These are phyloP conservation scores for Candida caryicola DNA, from an alignment of 805 yeast genomes.

Conservation along the genomic window DNA sequence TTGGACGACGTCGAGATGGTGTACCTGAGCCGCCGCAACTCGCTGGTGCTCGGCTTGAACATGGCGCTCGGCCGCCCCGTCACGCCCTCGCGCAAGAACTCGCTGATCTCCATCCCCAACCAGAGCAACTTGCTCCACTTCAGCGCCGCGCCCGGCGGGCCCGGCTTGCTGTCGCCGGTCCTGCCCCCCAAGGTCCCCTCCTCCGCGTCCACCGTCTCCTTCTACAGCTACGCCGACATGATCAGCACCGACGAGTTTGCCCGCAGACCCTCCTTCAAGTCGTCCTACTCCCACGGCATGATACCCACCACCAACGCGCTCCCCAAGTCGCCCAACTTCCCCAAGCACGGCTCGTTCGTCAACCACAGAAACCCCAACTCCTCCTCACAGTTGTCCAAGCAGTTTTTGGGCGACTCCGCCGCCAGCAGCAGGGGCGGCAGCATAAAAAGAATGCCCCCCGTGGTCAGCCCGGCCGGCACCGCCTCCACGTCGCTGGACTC, in stretches of 20 bases:
- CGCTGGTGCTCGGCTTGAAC: slow-evolving; percentile 48
- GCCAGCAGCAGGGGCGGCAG: slow-evolving; percentile 5
- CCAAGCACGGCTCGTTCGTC: slow-evolving; percentile 9
- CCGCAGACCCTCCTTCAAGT: slow-evolving; percentile 58
- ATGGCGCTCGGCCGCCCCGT: slow-evolving; percentile 47
- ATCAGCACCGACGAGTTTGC: slow-evolving; percentile 62
- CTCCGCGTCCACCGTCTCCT: slow-evolving; percentile 43
- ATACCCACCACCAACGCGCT: slow-evolving; percentile 23
- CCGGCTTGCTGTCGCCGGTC: slow-evolving; percentile 25
- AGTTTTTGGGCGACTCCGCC: slow-evolving; percentile 10
- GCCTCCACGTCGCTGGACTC: not conserved
- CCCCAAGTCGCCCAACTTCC: slow-evolving; percentile 4
- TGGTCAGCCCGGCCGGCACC: slow-evolving; percentile 1
- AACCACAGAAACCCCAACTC: slow-evolving; percentile 10
- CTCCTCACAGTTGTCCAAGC: slow-evolving; percentile 24
- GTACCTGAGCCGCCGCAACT: slow-evolving; percentile 53
- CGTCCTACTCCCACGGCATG: slow-evolving; percentile 34
- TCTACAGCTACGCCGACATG: slow-evolving; percentile 80
- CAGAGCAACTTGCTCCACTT: slow-evolving; percentile 5
- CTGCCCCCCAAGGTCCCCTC: slow-evolving; percentile 40
- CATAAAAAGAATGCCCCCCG: slow-evolving; percentile 2
- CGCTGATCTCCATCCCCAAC: slow-evolving; percentile 24
- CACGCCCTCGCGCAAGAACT: slow-evolving; percentile 40
- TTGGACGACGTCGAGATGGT: slow-evolving; percentile 72
- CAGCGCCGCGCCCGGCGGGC: slow-evolving; percentile 1